Base-by-base conservation (phyloP, 2,329 filamentous ascomycete genomes). In the Venturia oleaginea region DNA sequence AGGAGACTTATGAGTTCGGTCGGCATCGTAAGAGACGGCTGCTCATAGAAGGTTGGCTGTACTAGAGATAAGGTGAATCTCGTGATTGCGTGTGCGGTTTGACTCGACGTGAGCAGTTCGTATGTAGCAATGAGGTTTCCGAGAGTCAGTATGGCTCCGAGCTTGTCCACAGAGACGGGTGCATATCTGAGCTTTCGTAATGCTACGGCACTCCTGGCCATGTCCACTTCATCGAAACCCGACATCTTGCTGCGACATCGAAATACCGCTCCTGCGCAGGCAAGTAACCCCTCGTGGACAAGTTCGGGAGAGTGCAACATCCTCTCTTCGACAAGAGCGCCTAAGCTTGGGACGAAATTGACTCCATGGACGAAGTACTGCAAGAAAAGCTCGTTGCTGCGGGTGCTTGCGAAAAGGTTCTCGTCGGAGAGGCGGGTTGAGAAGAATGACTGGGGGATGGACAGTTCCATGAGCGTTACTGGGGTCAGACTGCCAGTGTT, bases 1-100 rank as follows among this genome's bases (percentile, higher is more conserved):
- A 74, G 67, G 10, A 72, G 71, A 0, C 59, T 42, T 42, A 61
- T 17, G 32, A 46, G 59, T 46, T 61, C 59, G 24, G 59, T 42
- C 4, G 37, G 59, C 37, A 61, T 42, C 7, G 13, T 4, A 17
- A 46, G 7, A 15, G 22, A 19, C n/a, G 42, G 37, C 11, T 46
- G 24, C 13, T 27, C 42, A n/a, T 42, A 42, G 34, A 42, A 46
- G 7, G 34, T 2, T 8, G 42, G 59, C 30, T 40, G 37, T 37
- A 61, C n/a, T 5, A 61, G 34, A 19, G 59, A 61, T 17, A 61
- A 42, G 17, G 59, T 61, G 34, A 61, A 61, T 27, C 59, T 61
- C 22, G 59, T 61, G 59, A 61, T 61, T 3, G 42, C 42, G 34
- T 61, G 59, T 46, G 59, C 59, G 24, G 59, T 42, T 42, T 42